Evolutionary conservation across 495 filamentous ascomycete genomes (phyloP).

Genomic region (Haplographium delicatum): DNA sequence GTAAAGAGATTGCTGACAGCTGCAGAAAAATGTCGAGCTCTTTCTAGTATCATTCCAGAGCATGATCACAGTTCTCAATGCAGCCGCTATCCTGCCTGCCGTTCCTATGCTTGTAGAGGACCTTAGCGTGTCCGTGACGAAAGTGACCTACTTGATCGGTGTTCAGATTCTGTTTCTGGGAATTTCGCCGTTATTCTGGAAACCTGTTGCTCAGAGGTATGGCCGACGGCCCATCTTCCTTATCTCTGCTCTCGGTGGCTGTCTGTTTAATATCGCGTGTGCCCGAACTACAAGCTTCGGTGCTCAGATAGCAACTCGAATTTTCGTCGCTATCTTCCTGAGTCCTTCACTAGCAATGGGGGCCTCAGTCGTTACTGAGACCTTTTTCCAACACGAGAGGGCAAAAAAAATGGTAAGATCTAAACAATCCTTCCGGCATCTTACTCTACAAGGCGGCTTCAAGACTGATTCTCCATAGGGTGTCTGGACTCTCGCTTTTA

Average conservation of each 20-base stretch:
- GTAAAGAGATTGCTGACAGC: not conserved
- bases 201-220: constrained; percentile 47
- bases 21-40: constrained; percentile 49
- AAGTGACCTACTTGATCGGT: constrained; percentile 44
- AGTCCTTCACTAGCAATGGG: constrained; percentile 47
- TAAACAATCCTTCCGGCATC: no score
- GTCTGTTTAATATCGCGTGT: constrained; percentile 49
- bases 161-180: constrained; percentile 48
- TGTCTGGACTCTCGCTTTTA: constrained; percentile 48
- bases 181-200: constrained; percentile 47
- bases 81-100: constrained; percentile 45
- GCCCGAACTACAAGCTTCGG: no score
- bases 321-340: no score
- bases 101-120: constrained; percentile 42
- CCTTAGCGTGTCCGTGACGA: constrained; percentile 35
- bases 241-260: no score
- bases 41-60: constrained; percentile 50
- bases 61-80: constrained; percentile 49
- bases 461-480: no score
- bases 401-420: constrained; percentile 46
- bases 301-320: no score
- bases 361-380: constrained; percentile 48
- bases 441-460: no score
- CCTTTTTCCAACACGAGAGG: constrained; percentile 43
- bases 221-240: constrained; percentile 50